phyloP scores from a whole-genome alignment of 2,329 filamentous ascomycete species.

The Epichloe amarillans region DNA sequence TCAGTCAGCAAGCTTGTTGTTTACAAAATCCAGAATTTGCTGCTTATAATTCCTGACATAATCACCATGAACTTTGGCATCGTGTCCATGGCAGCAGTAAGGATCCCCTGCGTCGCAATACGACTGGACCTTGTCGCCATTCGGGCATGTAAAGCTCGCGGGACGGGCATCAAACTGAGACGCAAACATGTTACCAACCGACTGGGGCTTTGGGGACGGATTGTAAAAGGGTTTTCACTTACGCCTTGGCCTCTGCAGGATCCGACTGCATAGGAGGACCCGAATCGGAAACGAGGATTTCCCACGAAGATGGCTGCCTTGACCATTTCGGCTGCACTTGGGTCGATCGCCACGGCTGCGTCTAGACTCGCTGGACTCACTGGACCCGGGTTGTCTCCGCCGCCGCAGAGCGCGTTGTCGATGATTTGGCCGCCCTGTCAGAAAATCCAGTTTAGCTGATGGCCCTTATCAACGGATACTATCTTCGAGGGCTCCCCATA shows the following conservation, averaged over 20 bases:
- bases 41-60: not conserved
- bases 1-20: not conserved
- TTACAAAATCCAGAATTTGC: not conserved
- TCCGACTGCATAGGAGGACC: constrained; percentile 43
- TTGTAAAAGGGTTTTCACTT: not conserved
- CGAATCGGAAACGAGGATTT: constrained; percentile 42
- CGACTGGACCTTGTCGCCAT: constrained; percentile 39
- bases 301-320: constrained; percentile 55
- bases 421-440: constrained; percentile 47
- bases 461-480: not conserved
- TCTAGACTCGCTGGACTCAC: constrained; percentile 14
- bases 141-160: constrained; percentile 42
- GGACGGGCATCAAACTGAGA: constrained; percentile 46
- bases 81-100: constrained; percentile 48
- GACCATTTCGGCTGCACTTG: constrained; percentile 37
- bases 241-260: not conserved
- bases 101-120: constrained; percentile 53
- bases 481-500: constrained; percentile 4
- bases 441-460: not conserved
- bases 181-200: not conserved
- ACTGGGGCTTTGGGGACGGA: too few relatives aligned
- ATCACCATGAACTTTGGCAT: not conserved
- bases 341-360: constrained; percentile 28
- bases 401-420: constrained; percentile 51
- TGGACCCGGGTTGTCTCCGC: constrained; percentile 35